Evolutionary conservation across 441 rosid genomes (phyloP), one percentile per base, ranked within the genome.

Genomic region (Populus hybrid): DNA sequence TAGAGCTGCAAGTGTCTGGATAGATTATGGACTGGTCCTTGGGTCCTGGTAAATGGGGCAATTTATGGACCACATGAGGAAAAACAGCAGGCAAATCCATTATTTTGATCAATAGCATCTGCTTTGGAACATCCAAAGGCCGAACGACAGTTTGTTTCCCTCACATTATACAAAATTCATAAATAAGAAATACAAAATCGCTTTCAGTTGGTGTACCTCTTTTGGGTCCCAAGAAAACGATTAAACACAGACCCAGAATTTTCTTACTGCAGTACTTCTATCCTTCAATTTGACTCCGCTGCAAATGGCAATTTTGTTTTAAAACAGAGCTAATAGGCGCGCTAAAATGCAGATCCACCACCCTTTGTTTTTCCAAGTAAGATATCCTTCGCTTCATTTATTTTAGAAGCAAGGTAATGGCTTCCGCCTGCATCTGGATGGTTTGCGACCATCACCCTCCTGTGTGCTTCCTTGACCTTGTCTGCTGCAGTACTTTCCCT

Each of bases 341-440:
- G 77, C 80, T 80, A 87, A 71, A 91, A 90, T 67, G 89, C 83
- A 65, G 90, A 90, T 38, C 88, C 89, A 1, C 86, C 38, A 53
- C 85, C 77, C 76, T 82, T 87, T 4, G 85, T 79, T 81, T 85
- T 88, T 8, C 93, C 93, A n/a, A 88, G 90, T 85, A 91, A 76
- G 20, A 88, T 74, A 21, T 90, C 92, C 78, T 90, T 91, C 59
- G 93, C 95, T 85, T 90, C 93, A 70, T 90, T 91, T 72, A 91
- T 85, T 81, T 91, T 90, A 46, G 91, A 90, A 1, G 92, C 91
- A 20, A 91, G 74, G 85, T 86, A 91, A 88, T 90, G 92, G 79
- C 95, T 89, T 53, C 95, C 95, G 8, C 95, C 92, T 63, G 90
- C 89, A 84, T 90, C 93, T 30, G 93, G 95, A 85, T 89, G 95